Percentiles rank a stretch among this genome's conserved stretches.
Conservation (phyloP, 345 rosid species). For the Anastatica hierochuntica region DNA sequence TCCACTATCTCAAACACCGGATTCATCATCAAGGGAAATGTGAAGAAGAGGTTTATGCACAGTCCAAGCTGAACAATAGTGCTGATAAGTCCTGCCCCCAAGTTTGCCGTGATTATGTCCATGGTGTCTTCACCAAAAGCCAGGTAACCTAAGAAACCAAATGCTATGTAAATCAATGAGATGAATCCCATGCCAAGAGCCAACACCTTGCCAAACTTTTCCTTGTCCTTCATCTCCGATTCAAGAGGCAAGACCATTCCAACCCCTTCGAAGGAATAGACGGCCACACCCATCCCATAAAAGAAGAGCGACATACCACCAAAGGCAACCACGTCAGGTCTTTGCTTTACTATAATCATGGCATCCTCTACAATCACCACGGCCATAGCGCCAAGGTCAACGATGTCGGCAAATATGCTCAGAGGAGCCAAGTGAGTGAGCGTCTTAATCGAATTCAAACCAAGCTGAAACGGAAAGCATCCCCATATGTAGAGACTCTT, state of each 20-base stretch:
- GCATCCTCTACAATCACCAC: conserved; percentile 58
- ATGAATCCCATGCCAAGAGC: conserved; percentile 48
- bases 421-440: conserved; percentile 83
- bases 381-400: conserved; percentile 72
- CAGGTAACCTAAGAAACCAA: conserved; percentile 65
- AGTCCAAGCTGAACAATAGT: conserved; percentile 65
- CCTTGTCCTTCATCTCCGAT: conserved; percentile 50
- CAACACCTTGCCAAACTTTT: conserved; percentile 46
- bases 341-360: conserved; percentile 28
- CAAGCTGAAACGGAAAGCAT: conserved; percentile 77
- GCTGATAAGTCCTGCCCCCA: conserved; percentile 55
- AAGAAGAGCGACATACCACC: conserved; percentile 53
- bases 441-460: conserved; percentile 55
- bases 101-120: conserved; percentile 71
- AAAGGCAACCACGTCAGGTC: conserved; percentile 44
- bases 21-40: conserved; percentile 91
- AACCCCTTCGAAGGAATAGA: conserved; percentile 69
- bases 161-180: conserved; percentile 48
- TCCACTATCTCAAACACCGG: conserved; percentile 83
- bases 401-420: conserved; percentile 85
- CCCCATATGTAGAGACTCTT: conserved; percentile 61
- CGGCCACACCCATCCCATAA: conserved; percentile 75
- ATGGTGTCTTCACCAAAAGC: conserved; percentile 64
- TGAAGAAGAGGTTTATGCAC: conserved; percentile 72
- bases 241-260: conserved; percentile 77